Evolutionary conservation across 352 stramenopile species (phyloP), one percentile per base, ranked within the genome.

Genomic region (Phytopythium montanum): DNA sequence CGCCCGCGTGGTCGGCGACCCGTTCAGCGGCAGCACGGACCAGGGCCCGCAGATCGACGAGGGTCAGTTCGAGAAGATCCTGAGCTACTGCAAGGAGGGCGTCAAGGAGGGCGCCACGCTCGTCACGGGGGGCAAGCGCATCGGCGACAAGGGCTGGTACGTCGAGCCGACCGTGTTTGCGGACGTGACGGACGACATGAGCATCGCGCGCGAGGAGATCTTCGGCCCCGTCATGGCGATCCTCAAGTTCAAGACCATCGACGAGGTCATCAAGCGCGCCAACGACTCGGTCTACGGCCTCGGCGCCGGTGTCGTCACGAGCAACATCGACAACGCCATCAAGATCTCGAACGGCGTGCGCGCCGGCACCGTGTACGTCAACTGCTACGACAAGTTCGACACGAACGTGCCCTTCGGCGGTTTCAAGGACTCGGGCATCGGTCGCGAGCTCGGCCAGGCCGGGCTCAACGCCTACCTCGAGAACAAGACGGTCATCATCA

Each of bases 301-400:
- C 3, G 90, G 82, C 26, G 88, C 88, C 18, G 88, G 85, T 34
- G 86, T 98, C 44, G 97, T 90, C 58, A 97, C 92, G 5, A 77
- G 77, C 49, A 91, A 94, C 67, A 49, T 98, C n/a, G 70, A 79
- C 49, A 83, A 92, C 51, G 83, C 81, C 8, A 88, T 97, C 64
- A 81, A 90, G 57, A 87, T 98, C 62, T 84, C 89, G 51, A 87
- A 96, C 59, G 73, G 68, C 9, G 72, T 99, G 9, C 85, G 96
- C 48, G 76, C 80, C 56, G 95, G 95, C 28, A 97, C 97, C 13
- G 88, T 98, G 42, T 97, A 94, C 65, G 82, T 98, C 18, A 99
- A 98, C 78, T 96, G 83, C 70, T 98, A 98, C 75, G 77, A 97
- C 54, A 65, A 96, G 25, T 92, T 95, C 26, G 91, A 96, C 56